Percentiles rank a stretch among this genome's conserved stretches.
Conservation (phyloP, 192 early-diverging fungal species). For the Entophlyctis luteolus region DNA sequence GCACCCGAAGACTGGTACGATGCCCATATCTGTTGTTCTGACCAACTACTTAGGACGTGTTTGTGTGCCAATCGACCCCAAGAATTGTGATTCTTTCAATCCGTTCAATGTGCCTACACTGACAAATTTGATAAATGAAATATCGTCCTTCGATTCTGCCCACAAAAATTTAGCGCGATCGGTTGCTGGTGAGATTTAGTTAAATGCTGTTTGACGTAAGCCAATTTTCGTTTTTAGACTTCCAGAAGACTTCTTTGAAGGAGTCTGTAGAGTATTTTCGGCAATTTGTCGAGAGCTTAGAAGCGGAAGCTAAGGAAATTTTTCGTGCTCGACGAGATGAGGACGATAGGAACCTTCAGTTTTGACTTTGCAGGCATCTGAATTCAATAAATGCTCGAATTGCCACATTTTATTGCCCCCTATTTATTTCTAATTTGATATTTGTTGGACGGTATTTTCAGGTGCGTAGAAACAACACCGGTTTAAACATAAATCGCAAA, state of each 20-base stretch:
- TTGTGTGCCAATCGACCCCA: slow-evolving; percentile 85
- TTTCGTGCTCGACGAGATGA: slow-evolving; percentile 20
- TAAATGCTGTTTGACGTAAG: background rate
- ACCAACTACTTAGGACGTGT: slow-evolving; percentile 60
- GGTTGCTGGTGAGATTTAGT: background rate
- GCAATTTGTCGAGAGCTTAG: slow-evolving; percentile 21
- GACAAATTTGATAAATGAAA: slow-evolving; percentile 58
- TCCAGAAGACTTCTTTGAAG: slow-evolving; percentile 22
- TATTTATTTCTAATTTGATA: no score
- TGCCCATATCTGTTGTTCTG: background rate
- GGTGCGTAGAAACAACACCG: background rate
- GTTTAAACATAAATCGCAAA: background rate
- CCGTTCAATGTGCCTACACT: slow-evolving; percentile 77
- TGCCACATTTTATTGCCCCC: no score
- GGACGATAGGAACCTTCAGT: slow-evolving; percentile 30
- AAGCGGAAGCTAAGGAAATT: slow-evolving; percentile 9
- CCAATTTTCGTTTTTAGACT: slow-evolving; percentile 13
- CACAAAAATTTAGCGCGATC: background rate
- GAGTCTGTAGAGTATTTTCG: slow-evolving; percentile 34
- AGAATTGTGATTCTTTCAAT: slow-evolving; percentile 76
- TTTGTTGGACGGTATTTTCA: no score
- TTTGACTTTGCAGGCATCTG: no score
- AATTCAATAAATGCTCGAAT: no score
- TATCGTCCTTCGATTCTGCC: slow-evolving; percentile 41
- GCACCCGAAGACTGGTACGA: slow-evolving; percentile 84